Percentiles rank a stretch among this genome's conserved stretches.
Conservation (phyloP, 106 monocot species). For the Hemerocallis citrina region DNA sequence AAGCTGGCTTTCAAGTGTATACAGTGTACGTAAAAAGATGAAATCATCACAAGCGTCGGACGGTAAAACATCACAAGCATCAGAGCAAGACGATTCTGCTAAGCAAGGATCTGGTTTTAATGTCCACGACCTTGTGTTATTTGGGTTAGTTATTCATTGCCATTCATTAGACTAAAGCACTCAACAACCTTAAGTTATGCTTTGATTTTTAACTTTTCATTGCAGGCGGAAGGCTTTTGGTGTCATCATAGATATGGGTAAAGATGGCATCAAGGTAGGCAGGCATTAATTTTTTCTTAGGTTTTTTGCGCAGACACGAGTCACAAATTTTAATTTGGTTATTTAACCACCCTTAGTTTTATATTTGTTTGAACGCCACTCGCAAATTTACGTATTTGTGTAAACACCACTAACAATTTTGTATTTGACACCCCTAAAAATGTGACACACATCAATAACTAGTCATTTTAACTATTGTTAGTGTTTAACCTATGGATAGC, state of each 20-base stretch:
- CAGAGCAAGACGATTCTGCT: constrained; percentile 11
- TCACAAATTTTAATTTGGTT: too few species aligned
- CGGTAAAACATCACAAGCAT: too few species aligned
- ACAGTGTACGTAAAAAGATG: constrained; percentile 27
- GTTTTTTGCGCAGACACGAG: too few species aligned
- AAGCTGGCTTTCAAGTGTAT: constrained; percentile 67
- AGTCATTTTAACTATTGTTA: too few species aligned
- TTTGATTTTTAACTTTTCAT: too few species aligned
- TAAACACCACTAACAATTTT: too few species aligned
- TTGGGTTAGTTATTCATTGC: constrained; percentile 54
- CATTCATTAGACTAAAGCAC: neutral
- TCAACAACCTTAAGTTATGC: neutral
- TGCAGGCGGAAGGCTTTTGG: constrained; percentile 71
- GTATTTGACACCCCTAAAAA: too few species aligned
- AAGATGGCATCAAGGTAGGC: constrained; percentile 57
- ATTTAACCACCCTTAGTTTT: too few species aligned
- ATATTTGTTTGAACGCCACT: too few species aligned
- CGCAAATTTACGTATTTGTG: too few species aligned
- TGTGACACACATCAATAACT: too few species aligned
- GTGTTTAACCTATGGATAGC: too few species aligned
- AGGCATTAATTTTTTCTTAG: constrained; percentile 1
- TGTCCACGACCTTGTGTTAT: constrained; percentile 86
- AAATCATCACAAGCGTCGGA: constrained; percentile 16
- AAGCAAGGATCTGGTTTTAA: constrained; percentile 31
- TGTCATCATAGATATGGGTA: constrained; percentile 60